Base-by-base conservation (phyloP, 148 eudicot species). In the Salicornia ramosissima region DNA sequence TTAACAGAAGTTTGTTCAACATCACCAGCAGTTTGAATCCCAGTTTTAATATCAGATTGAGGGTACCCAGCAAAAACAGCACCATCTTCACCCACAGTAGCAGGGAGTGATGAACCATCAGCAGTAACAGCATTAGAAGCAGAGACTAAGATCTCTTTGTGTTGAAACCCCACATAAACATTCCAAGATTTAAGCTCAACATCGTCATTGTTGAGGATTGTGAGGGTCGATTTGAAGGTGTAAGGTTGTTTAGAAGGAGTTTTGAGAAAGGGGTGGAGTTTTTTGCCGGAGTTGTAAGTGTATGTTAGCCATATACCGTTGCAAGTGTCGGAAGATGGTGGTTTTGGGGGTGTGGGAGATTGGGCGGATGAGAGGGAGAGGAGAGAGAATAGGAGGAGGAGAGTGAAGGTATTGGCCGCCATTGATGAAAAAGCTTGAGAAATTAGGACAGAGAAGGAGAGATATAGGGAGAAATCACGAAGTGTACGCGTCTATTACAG, bases 11-110 rank as follows among this genome's bases (percentile, higher is more conserved):
- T 87, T 75, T 80, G 85, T 3, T 45, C 72, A 47, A 36, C 6
- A 63, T 90, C 88, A 0, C 92, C 96, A 1, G 92, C 96, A 1
- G 96, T 90, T 56, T 83, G 73, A 29, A 80, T 81, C 24, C 80
- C 96, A 9, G 90, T 79, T 64, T 79, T 74, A 1, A 90, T 82
- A 62, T 90, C 90, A 21, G 65, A 6, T 22, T 43, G 21, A 10
- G 80, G 80, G 13, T 50, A 78, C 8, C 80, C 80, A 3, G 87
- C 83, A 31, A 90, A 75, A n/a, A 83, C 67, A 10, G 89, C 79
- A 2, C 90, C 67, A 22, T 63, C 89, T 55, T 88, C 81, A 12
- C 83, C 87, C 2, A 88, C 90, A 0, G 12, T 2, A 0, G 74
- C 83, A 10, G 96, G 92, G 0, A 86, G 26, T 3, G 65, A 55